phyloP scores from a whole-genome alignment of 257 asterid genomes.

The Cinchona pubescens region DNA sequence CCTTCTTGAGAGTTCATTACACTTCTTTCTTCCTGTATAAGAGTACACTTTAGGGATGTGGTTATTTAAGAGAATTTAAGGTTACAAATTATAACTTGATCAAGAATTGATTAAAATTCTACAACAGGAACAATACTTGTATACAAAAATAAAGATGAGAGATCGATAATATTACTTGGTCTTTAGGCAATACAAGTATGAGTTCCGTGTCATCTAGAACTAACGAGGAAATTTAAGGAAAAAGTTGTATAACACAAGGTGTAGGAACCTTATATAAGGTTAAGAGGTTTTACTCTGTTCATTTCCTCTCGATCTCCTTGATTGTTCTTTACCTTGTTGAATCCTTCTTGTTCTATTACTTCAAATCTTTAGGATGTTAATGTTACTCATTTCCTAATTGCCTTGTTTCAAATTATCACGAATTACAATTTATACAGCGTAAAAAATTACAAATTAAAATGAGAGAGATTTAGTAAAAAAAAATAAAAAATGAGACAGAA shows the following conservation, averaged over 20 bases:
- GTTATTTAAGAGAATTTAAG: too few species aligned
- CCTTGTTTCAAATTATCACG: not conserved
- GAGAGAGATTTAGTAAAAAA: too few species aligned
- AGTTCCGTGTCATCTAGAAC: not conserved
- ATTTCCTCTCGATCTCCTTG: too few species aligned
- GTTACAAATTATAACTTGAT: not conserved
- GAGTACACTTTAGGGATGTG: too few species aligned
- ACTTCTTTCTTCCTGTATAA: not conserved
- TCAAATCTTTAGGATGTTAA: too few species aligned
- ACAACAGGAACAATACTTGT: not conserved
- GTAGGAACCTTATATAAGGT: too few species aligned
- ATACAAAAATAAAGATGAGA: not conserved
- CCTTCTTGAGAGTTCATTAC: not conserved
- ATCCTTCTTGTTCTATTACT: too few species aligned
- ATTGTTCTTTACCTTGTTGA: too few species aligned
- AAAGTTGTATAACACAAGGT: not conserved
- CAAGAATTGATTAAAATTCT: not conserved
- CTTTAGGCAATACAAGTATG: not conserved
- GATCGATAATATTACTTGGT: not conserved
- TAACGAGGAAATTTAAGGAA: not conserved
- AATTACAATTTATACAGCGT: not conserved
- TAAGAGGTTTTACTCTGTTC: too few species aligned
- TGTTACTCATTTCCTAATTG: not conserved
- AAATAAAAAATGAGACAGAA: not conserved
- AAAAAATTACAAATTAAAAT: too few species aligned